Percentiles rank a stretch among this genome's conserved stretches.
These are phyloP conservation scores for Ormosia semicastrata DNA, from an alignment of 306 rosid species.

Conservation along the genomic window DNA sequence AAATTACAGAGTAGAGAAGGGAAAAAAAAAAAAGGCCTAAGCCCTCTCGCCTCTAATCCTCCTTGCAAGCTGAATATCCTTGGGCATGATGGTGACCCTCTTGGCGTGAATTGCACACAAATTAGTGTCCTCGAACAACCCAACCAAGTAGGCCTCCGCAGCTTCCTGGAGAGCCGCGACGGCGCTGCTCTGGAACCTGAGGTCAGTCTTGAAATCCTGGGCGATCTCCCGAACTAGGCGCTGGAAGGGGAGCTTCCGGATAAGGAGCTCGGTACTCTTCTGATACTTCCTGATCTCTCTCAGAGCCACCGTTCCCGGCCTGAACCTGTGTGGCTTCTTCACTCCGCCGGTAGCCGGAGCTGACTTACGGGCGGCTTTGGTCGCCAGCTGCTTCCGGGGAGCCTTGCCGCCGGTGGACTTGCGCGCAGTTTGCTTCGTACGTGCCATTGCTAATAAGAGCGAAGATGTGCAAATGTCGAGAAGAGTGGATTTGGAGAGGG, in stretches of 20 bases:
- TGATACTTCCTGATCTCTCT: conserved; percentile 28
- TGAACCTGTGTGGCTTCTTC: conserved; percentile 18
- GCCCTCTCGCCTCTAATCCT: conserved; percentile 18
- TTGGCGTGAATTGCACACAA: neutral
- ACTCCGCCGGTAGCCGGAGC: conserved; percentile 17
- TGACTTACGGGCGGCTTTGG: neutral
- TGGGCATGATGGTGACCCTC: conserved; percentile 1
- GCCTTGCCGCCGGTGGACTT: conserved; percentile 18
- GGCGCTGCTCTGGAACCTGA: conserved; percentile 15
- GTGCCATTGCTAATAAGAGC: neutral
- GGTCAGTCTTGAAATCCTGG: conserved; percentile 15
- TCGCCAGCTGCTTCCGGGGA: conserved; percentile 16
- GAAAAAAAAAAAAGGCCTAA: neutral
- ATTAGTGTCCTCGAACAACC: neutral
- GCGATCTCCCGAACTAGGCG: conserved; percentile 16
- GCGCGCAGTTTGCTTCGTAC: conserved; percentile 14
- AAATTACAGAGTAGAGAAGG: neutral
- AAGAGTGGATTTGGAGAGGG: neutral
- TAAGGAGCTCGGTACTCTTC: conserved; percentile 25
- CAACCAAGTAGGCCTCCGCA: neutral
- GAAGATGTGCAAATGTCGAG: neutral
- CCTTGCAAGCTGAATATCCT: conserved; percentile 17
- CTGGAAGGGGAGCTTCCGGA: conserved; percentile 20
- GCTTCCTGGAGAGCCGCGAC: conserved; percentile 4
- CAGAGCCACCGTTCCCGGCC: conserved; percentile 9